Evolutionary conservation across 2,329 filamentous ascomycete species (phyloP), one percentile per base, ranked within the genome.

Genomic region (Arthrobotrys conoides): DNA sequence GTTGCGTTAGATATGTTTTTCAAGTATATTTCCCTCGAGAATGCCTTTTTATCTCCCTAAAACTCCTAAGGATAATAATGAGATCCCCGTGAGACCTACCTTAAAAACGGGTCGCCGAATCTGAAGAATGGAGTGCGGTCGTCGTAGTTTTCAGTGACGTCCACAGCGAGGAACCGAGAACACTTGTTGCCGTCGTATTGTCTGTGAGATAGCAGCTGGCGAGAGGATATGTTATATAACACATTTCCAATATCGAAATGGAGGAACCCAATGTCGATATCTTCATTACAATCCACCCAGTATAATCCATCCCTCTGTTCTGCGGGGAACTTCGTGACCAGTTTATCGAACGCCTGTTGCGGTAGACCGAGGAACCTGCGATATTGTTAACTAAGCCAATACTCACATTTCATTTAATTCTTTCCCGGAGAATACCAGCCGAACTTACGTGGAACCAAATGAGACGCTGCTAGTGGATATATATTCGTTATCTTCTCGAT

Each of bases 81-180:
- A 30, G 27, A 53, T 24, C 46, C 20, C 12, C 27, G 27, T 22
- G 20, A 16, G 14, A 69, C 71, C 36, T 69, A 76, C 71, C 65
- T 68, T 18, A 76, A 20, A 38, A 76, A 76, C 3, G 71, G 71
- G 33, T 76, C 71, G 5, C 71, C 71, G 46, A 76, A 61, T 49
- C 24, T 48, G 36, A 57, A 76, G 8, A 57, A 38, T 46, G 71
- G 71, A 38, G 71, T 68, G 12, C 64, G 63, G 4, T 57, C 38
- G 9, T 69, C 64, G 20, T 36, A 44, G 8, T 63, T 24, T 14
- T 49, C 33, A 8, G 59, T 51, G 22, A 76, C 65, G 16, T 70
- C 71, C 24, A 70, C 63, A 12, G 65, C 36, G 8, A 76, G 36
- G 36, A 44, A 69, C 18, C 71, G 51, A 18, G 51, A 65, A 48